Percentiles rank a stretch among this genome's conserved stretches.
phyloP scores from a whole-genome alignment of 352 stramenopile species.

The Aphanomyces euteiches region DNA sequence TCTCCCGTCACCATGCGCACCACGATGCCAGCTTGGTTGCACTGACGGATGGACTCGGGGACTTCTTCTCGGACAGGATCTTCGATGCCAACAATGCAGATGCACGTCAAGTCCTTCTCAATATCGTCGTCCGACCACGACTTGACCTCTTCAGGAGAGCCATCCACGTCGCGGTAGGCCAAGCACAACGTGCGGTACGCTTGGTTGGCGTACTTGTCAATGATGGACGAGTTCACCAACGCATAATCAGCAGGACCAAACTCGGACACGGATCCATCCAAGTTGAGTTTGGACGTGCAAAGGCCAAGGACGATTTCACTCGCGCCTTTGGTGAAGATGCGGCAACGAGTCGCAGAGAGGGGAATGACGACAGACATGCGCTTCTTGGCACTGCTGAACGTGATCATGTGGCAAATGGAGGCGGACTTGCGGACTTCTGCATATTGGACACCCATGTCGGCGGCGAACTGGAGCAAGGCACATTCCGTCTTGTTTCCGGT shows the following conservation, averaged over 20 bases:
- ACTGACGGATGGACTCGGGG: constrained; percentile 83
- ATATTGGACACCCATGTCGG: constrained; percentile 40
- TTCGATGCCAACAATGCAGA: constrained; percentile 89
- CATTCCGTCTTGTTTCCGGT: constrained; percentile 52
- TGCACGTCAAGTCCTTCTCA: constrained; percentile 42
- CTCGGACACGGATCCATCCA: constrained; percentile 24
- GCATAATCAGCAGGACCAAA: constrained; percentile 39
- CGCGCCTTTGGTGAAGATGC: constrained; percentile 51
- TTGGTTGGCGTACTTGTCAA: constrained; percentile 46
- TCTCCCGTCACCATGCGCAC: constrained; percentile 93
- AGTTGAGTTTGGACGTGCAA: constrained; percentile 35
- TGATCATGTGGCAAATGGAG: constrained; percentile 44
- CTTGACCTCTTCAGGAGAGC: constrained; percentile 26
- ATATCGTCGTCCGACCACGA: constrained; percentile 33
- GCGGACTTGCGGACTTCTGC: constrained; percentile 28
- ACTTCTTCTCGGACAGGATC: constrained; percentile 91
- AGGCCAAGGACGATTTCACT: constrained; percentile 56
- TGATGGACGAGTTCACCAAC: constrained; percentile 31
- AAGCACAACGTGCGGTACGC: constrained; percentile 78
- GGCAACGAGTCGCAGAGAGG: constrained; percentile 25
- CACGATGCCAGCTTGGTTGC: constrained; percentile 86
- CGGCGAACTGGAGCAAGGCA: constrained; percentile 42
- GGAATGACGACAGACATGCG: constrained; percentile 89
- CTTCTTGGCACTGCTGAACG: constrained; percentile 91
- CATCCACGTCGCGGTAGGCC: constrained; percentile 43